A percentile compares a stretch with the other conserved stretches of the same genome.
phyloP scores from a whole-genome alignment of 1,284 basidiomycete species.

The Malassezia caprae region DNA sequence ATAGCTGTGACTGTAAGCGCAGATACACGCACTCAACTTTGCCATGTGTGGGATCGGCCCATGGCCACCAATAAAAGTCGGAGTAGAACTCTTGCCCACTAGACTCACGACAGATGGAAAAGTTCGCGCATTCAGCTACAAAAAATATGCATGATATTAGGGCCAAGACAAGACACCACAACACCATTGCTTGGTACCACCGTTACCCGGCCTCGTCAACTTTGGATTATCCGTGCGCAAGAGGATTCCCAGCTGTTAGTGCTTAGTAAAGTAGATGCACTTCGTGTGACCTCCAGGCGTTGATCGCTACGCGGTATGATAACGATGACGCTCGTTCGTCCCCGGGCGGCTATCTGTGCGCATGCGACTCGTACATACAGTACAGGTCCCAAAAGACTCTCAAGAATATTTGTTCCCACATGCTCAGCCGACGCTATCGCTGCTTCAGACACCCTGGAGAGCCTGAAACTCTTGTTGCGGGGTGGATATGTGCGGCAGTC shows the following conservation, averaged over 20 bases:
- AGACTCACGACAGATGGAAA: conserved; percentile 24
- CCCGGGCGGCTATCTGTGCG: not conserved
- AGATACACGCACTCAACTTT: conserved; percentile 18
- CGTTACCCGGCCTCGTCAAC: too few species aligned
- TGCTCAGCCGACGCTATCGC: conserved; percentile 6
- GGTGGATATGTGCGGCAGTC: conserved; percentile 46
- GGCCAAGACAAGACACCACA: not conserved
- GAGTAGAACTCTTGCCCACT: conserved; percentile 29
- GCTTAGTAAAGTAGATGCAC: not conserved
- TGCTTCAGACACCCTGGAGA: conserved; percentile 7
- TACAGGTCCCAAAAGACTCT: not conserved
- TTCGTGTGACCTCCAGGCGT: not conserved
- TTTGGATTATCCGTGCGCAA: not conserved
- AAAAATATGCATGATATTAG: not conserved
- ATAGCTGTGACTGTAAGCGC: not conserved
- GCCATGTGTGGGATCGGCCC: conserved; percentile 28
- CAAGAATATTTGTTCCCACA: conserved; percentile 15
- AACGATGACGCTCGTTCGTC: not conserved
- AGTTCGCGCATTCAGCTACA: conserved; percentile 10
- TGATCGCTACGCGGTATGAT: not conserved
- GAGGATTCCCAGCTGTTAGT: not conserved
- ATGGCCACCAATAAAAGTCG: conserved; percentile 33
- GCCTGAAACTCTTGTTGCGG: conserved; percentile 29
- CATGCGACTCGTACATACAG: not conserved
- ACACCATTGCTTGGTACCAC: not conserved